Base-by-base conservation (phyloP, 2,329 filamentous ascomycete genomes). In the Exophiala lecanii-corni region DNA sequence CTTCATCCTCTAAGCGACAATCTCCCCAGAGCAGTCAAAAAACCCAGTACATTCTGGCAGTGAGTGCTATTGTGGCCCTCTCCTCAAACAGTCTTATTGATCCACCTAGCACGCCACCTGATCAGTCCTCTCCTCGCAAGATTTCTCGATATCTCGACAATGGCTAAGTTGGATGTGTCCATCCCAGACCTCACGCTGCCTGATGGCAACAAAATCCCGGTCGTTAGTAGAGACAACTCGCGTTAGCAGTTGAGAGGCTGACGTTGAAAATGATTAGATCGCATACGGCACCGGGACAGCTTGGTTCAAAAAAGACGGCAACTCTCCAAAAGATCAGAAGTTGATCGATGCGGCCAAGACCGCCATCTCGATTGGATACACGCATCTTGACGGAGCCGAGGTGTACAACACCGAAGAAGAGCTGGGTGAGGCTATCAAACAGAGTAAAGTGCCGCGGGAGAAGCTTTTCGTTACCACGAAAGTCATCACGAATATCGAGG, bases 281-380 rank as follows among this genome's bases (percentile, higher is more conserved):
- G 78, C 69, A 16, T 83, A 78, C 61, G 79, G 79, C 18, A 76
- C 74, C 0, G 80, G 80, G 20, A 83, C 80, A 1, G 76, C 77
- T 1, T 83, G 78, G 78, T 81, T 69, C 59, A 84, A 84, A 60
- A 62, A 51, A 2, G 64, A 66, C 2, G 38, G 33, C 17, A 67
- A 69, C 6, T 66, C 56, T 9, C 50, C 67, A 35, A 65, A 78
- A 40, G 76, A 83, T 53, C 70, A 74, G 33, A 65, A 65, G 5
- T 66, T 74, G 37, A 68, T 81, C 10, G 75, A 81, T 39, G 63
- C 67, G 1, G 68, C 74, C 33, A 81, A 81, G 59, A 68, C 61
- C 4, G 78, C 79, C 3, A 75, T 81, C 43, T 68, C 69, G 35
- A 57, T 81, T 2, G 79, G 78, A 10, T 84, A 79, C 56, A 64